These are phyloP conservation scores for Trifolium fragiferum DNA, from an alignment of 306 rosid species.

Conservation along the genomic window DNA sequence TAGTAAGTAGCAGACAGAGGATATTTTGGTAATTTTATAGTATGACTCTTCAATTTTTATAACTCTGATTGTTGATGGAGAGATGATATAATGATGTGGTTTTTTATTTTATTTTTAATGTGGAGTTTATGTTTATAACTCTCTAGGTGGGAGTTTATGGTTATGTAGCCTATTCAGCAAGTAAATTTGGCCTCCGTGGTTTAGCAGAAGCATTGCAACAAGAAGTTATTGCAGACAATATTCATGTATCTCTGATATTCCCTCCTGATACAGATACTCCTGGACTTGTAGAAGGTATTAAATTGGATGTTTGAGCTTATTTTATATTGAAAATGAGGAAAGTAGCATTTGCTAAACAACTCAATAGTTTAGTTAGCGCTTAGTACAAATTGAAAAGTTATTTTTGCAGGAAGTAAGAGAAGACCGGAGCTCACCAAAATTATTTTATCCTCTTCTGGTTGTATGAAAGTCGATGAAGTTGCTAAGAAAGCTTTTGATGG, in stretches of 20 bases:
- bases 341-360: no score
- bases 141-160: constrained; percentile 90
- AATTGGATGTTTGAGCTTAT: no score
- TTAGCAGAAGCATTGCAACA: constrained; percentile 91
- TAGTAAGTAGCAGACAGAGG: no score
- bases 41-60: constrained; percentile 10
- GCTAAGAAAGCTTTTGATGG: constrained; percentile 80
- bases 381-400: constrained; percentile 28
- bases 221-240: constrained; percentile 77
- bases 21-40: no score
- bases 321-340: no score
- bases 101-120: constrained; percentile 7
- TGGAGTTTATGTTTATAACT: constrained; percentile 35
- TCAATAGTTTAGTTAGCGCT: no score
- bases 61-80: not conserved
- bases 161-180: constrained; percentile 86
- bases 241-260: constrained; percentile 79
- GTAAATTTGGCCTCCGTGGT: constrained; percentile 91
- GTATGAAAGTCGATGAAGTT: constrained; percentile 83
- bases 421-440: constrained; percentile 73
- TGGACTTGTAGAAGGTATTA: constrained; percentile 59
- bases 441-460: constrained; percentile 69
- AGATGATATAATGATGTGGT: not conserved
- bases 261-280: constrained; percentile 98
- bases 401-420: constrained; percentile 67